These are phyloP conservation scores for Gossypium rotundifolium DNA, from an alignment of 345 rosid species.

Conservation along the genomic window DNA sequence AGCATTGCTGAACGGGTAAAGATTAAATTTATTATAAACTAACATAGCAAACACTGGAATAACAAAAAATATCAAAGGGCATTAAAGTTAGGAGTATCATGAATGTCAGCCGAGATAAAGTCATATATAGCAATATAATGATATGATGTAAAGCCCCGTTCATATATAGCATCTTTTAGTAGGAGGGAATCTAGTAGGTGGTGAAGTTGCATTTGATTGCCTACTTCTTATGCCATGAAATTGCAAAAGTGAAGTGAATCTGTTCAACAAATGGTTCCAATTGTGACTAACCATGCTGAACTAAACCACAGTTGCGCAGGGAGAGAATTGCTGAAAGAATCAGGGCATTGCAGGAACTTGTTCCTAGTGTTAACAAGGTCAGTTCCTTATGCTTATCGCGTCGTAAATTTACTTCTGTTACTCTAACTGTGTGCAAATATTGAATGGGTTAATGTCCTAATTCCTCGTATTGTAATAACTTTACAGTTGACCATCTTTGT, in stretches of 20 bases:
- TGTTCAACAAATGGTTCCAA: neutral
- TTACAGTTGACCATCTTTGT: too few species aligned
- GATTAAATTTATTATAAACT: neutral
- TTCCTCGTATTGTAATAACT: too few species aligned
- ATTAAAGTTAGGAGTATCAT: neutral
- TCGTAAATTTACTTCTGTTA: neutral
- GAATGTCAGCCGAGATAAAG: neutral
- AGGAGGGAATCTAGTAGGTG: neutral
- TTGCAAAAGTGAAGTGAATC: neutral
- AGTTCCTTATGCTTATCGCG: slow-evolving; percentile 10
- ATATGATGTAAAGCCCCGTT: neutral
- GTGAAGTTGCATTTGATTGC: neutral
- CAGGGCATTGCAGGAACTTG: slow-evolving; percentile 94
- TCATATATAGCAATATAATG: neutral
- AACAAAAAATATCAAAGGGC: neutral
- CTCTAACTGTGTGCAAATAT: too few species aligned
- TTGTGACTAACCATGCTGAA: neutral
- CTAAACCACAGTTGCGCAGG: slow-evolving; percentile 63
- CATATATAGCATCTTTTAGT: neutral
- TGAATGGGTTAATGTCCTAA: too few species aligned
- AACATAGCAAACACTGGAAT: neutral
- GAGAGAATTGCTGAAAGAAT: slow-evolving; percentile 98
- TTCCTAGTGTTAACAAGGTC: slow-evolving; percentile 97
- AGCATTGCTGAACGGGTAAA: slow-evolving; percentile 97
- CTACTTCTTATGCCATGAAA: neutral